These are phyloP conservation scores for Thermoascus crustaceus DNA, from an alignment of 2,329 filamentous ascomycete genomes.

Conservation along the genomic window DNA sequence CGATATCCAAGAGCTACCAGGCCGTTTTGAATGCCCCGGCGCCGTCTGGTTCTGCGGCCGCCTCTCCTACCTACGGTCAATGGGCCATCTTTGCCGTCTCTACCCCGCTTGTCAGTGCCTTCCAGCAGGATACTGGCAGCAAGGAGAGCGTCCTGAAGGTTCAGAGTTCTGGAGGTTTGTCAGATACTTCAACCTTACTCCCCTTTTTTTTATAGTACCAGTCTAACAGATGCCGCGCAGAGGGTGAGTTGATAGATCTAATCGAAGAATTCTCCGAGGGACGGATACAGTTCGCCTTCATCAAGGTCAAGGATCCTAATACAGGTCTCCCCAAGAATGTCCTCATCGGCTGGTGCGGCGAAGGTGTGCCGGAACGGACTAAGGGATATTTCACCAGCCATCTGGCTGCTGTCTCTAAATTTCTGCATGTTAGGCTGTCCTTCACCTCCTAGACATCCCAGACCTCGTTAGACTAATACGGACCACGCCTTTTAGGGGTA, in stretches of 20 bases:
- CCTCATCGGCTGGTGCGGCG: conserved; percentile 92
- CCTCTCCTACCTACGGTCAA: conserved; percentile 75
- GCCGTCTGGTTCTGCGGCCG: conserved; percentile 48
- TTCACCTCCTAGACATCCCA: not conserved
- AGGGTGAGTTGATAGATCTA: conserved; percentile 82
- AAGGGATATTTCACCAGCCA: conserved; percentile 99
- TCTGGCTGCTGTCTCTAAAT: conserved; percentile 76
- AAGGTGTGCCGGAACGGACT: conserved; percentile 93
- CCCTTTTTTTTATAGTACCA: conserved; percentile 2
- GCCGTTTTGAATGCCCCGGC: conserved; percentile 55
- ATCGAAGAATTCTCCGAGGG: conserved; percentile 96
- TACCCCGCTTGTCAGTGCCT: conserved; percentile 84
- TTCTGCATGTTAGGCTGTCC: conserved; percentile 59
- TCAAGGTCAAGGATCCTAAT: conserved; percentile 95
- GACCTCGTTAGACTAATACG: conserved; percentile 4
- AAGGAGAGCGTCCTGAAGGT: conserved; percentile 97
- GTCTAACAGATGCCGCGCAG: conserved; percentile 40
- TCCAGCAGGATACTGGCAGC: conserved; percentile 67
- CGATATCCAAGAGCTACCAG: conserved; percentile 69
- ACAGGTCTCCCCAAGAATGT: conserved; percentile 82
- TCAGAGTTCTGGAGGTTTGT: conserved; percentile 74
- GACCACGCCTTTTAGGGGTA: conserved; percentile 54
- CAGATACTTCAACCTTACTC: not conserved
- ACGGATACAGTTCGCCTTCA: conserved; percentile 90
- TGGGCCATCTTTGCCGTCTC: conserved; percentile 95